phyloP scores from a whole-genome alignment of 2,329 filamentous ascomycete genomes.

The Cytospora chrysosperma region DNA sequence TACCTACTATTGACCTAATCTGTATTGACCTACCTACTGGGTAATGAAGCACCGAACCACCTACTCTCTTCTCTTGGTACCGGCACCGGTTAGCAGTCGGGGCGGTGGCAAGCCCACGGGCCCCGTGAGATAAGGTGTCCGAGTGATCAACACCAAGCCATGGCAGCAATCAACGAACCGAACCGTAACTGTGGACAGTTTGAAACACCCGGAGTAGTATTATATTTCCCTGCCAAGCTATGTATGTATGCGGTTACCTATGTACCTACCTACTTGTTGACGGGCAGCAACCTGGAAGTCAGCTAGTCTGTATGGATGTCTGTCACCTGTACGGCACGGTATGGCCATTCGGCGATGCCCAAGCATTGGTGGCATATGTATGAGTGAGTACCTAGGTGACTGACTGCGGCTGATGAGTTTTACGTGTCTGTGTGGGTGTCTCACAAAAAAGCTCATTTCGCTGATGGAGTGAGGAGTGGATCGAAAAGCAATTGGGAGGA shows the following conservation, averaged over 20 bases:
- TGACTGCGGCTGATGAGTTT: no score
- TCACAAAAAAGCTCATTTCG: constrained; percentile 8
- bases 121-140: neutral
- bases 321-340: neutral
- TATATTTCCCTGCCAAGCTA: neutral
- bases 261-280: no score
- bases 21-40: no score
- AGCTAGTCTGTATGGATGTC: neutral
- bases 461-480: constrained; percentile 14
- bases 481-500: constrained; percentile 9
- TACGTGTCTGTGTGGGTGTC: neutral
- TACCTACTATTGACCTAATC: no score
- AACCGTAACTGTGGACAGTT: neutral
- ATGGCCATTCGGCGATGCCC: no score
- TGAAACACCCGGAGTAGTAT: neutral
- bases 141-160: neutral
- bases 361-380: no score
- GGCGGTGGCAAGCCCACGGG: no score
- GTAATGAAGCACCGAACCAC: neutral
- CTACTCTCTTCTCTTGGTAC: no score
- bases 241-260: no score
- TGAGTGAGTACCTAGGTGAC: no score
- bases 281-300: no score
- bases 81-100: neutral
- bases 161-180: neutral